These are phyloP conservation scores for Phytophthora pini DNA, from an alignment of 352 stramenopile genomes.

Conservation along the genomic window DNA sequence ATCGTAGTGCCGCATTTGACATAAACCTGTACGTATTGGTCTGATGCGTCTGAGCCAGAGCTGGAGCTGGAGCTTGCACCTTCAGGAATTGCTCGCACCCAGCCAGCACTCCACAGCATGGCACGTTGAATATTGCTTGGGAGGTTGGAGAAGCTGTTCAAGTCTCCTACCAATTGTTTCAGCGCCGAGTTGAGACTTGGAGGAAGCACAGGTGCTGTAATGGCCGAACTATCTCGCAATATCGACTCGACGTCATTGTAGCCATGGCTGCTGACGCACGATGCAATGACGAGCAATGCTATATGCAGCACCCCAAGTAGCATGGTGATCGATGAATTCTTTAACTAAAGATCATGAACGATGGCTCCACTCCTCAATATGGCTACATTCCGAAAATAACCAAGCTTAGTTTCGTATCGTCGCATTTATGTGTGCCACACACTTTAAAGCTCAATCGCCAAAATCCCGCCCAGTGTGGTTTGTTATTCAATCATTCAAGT, in stretches of 20 bases:
- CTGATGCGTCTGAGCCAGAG: background rate
- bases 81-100: slow-evolving; percentile 6
- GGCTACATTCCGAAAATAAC: slow-evolving; percentile 9
- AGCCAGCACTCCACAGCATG: slow-evolving; percentile 38
- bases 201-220: background rate
- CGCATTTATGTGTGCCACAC: slow-evolving; percentile 22
- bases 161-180: background rate
- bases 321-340: too few species aligned
- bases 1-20: slow-evolving; percentile 37
- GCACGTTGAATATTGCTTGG: slow-evolving; percentile 26
- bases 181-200: background rate
- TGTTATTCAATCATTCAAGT: background rate
- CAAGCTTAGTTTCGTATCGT: slow-evolving; percentile 3
- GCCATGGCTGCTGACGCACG: too few species aligned
- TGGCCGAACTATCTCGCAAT: background rate
- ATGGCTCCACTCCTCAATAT: background rate
- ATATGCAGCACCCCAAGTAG: too few species aligned
- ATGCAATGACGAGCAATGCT: too few species aligned
- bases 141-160: background rate
- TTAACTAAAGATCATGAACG: too few species aligned
- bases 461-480: slow-evolving; percentile 18
- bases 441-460: background rate
- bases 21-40: slow-evolving; percentile 36
- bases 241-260: too few species aligned
- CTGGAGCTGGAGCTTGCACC: background rate